Percentiles rank a stretch among this genome's conserved stretches.
Evolutionary conservation across 345 rosid genomes (phyloP).

Genomic region (Bruguiera parviflora): DNA sequence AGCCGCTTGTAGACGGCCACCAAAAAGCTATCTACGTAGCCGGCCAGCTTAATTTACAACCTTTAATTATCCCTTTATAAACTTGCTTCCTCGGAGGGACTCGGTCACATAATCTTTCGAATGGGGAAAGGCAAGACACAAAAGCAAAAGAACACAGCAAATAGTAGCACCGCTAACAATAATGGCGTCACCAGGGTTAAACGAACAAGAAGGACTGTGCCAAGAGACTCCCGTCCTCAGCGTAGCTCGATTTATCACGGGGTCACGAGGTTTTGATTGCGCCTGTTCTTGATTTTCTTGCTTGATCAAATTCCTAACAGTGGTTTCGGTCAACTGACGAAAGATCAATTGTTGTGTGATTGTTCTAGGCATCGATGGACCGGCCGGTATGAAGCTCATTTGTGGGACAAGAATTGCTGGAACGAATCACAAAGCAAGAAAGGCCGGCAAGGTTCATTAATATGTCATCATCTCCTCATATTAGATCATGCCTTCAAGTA

Average conservation of each 20-base stretch:
- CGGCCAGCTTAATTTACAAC: conserved; percentile 17
- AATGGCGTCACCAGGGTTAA: conserved; percentile 49
- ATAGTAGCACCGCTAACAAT: not conserved
- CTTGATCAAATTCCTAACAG: too few species aligned
- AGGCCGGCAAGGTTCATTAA: conserved; percentile 66
- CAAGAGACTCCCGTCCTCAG: conserved; percentile 82
- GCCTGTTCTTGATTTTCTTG: too few species aligned
- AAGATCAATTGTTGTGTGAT: not conserved
- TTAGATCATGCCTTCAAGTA: not conserved
- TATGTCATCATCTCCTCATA: not conserved
- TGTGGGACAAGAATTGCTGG: conserved; percentile 90
- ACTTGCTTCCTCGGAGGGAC: conserved; percentile 24
- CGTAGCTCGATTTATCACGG: conserved; percentile 89
- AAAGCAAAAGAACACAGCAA: conserved; percentile 28
- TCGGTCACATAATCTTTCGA: conserved; percentile 19
- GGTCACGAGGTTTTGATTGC: conserved; percentile 58
- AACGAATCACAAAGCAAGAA: conserved; percentile 76
- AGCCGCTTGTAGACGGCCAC: conserved; percentile 48
- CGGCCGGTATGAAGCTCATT: conserved; percentile 78
- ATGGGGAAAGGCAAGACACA: conserved; percentile 44
- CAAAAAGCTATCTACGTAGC: conserved; percentile 1
- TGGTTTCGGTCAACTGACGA: too few species aligned
- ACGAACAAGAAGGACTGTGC: conserved; percentile 72
- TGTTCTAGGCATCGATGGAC: conserved; percentile 74
- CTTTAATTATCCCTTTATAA: conserved; percentile 29